phyloP scores from a whole-genome alignment of 176 grass and related monocot genomes.

The Miscanthus lutarioriparius region DNA sequence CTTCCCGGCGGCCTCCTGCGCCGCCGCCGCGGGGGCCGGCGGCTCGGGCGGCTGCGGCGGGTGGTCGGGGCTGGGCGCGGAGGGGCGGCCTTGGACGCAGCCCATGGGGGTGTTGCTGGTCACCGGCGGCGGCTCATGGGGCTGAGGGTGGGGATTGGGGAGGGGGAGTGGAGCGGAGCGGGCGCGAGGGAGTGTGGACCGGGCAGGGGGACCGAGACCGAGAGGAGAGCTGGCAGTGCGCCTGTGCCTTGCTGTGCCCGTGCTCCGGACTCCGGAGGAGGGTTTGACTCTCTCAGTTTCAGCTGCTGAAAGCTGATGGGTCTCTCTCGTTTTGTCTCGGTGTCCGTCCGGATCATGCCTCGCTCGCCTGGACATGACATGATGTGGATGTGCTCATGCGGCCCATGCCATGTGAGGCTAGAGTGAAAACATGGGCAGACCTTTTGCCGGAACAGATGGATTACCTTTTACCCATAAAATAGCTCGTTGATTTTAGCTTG shows the following conservation, averaged over 20 bases:
- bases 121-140: constrained; percentile 50
- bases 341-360: background rate
- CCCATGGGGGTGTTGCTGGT: constrained; percentile 52
- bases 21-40: constrained; percentile 10
- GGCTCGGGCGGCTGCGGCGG: constrained; percentile 34
- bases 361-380: background rate
- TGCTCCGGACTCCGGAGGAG: constrained; percentile 16
- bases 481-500: no score
- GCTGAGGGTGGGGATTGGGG: background rate
- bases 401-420: background rate
- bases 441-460: constrained; percentile 7
- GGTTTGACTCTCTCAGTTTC: constrained; percentile 38
- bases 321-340: constrained; percentile 15
- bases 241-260: background rate
- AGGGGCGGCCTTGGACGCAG: constrained; percentile 70
- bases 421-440: background rate
- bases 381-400: constrained; percentile 25
- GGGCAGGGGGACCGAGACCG: constrained; percentile 21
- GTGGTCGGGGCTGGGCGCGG: constrained; percentile 40
- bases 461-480: no score
- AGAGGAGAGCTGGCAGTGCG: background rate
- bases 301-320: constrained; percentile 17
- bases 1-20: constrained; percentile 21
- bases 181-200: background rate
- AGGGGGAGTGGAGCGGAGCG: background rate